A percentile compares a stretch with the other conserved stretches of the same genome.
phyloP scores from a whole-genome alignment of 2,329 filamentous ascomycete genomes.

The Fusarium stilboides region DNA sequence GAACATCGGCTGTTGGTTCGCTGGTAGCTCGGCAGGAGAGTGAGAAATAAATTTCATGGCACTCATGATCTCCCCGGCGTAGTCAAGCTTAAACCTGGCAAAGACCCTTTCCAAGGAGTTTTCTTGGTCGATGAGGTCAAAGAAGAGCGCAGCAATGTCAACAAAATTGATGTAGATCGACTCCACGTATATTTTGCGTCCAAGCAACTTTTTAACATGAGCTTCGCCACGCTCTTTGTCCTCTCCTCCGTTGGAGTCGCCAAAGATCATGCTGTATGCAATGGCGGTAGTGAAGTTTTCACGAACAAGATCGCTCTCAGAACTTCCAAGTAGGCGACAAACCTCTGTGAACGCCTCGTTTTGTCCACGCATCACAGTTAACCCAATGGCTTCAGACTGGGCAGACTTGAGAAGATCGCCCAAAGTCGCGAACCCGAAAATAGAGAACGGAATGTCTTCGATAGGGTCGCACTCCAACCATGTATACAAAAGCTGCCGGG shows the following conservation, averaged over 20 bases:
- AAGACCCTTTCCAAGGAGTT: slow-evolving; percentile 79
- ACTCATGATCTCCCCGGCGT: slow-evolving; percentile 75
- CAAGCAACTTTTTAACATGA: slow-evolving; percentile 78
- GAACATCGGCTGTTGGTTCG: slow-evolving; percentile 90
- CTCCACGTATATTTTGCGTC: slow-evolving; percentile 74
- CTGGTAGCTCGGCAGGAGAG: slow-evolving; percentile 76
- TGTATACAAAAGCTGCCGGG: slow-evolving; percentile 90
- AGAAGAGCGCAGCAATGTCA: slow-evolving; percentile 81
- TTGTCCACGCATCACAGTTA: slow-evolving; percentile 86
- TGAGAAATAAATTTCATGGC: slow-evolving; percentile 79
- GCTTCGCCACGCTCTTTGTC: slow-evolving; percentile 72
- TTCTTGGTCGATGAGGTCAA: slow-evolving; percentile 84
- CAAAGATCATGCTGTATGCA: slow-evolving; percentile 85
- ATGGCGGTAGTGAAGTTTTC: slow-evolving; percentile 82
- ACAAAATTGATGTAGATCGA: slow-evolving; percentile 80
- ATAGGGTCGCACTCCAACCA: slow-evolving; percentile 82
- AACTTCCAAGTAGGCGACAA: slow-evolving; percentile 68
- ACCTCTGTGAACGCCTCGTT: slow-evolving; percentile 74
- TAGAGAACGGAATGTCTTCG: slow-evolving; percentile 82
- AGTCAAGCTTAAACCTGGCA: slow-evolving; percentile 69
- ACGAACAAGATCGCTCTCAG: slow-evolving; percentile 72
- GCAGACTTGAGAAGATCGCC: slow-evolving; percentile 78
- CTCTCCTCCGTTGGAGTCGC: slow-evolving; percentile 48
- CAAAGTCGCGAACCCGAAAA: slow-evolving; percentile 84
- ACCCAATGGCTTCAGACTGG: slow-evolving; percentile 82